Conservation (phyloP, 78 protist species). For the Anaeramoeba flamelloides region DNA sequence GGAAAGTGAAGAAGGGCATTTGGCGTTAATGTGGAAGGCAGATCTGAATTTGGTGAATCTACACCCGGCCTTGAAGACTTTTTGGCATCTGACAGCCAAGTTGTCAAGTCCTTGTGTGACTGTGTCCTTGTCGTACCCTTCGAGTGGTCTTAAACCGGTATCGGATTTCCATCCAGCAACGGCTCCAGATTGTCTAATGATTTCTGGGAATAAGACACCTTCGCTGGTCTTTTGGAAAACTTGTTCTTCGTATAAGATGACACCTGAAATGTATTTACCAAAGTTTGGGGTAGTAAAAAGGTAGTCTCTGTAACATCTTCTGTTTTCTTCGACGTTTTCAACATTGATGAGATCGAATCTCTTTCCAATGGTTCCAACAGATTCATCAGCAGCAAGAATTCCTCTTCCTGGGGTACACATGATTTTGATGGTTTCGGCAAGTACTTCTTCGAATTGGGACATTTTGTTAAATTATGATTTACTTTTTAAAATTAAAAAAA, state of each 20-base stretch:
- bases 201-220: conserved; percentile 50
- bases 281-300: conserved; percentile 46
- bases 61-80: conserved; percentile 73
- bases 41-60: conserved; percentile 76
- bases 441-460: too few relatives aligned
- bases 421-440: conserved; percentile 1
- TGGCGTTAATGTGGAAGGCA: conserved; percentile 49
- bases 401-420: conserved; percentile 60
- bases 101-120: conserved; percentile 74
- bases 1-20: conserved; percentile 44
- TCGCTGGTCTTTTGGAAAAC: conserved; percentile 52
- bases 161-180: conserved; percentile 78
- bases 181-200: conserved; percentile 37
- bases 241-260: conserved; percentile 74
- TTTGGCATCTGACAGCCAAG: conserved; percentile 44
- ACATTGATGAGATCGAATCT: conserved; percentile 55
- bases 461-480: too few relatives aligned
- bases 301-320: conserved; percentile 70
- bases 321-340: conserved; percentile 66
- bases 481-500: too few relatives aligned
- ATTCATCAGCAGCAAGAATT: conserved; percentile 82
- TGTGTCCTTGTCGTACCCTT: conserved; percentile 52
- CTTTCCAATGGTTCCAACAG: conserved; percentile 65
- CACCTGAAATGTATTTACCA: conserved; percentile 58
- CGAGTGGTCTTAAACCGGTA: conserved; percentile 31